Conservation (phyloP, 1,284 basidiomycete species). For the Moesziomyces antarcticus region DNA sequence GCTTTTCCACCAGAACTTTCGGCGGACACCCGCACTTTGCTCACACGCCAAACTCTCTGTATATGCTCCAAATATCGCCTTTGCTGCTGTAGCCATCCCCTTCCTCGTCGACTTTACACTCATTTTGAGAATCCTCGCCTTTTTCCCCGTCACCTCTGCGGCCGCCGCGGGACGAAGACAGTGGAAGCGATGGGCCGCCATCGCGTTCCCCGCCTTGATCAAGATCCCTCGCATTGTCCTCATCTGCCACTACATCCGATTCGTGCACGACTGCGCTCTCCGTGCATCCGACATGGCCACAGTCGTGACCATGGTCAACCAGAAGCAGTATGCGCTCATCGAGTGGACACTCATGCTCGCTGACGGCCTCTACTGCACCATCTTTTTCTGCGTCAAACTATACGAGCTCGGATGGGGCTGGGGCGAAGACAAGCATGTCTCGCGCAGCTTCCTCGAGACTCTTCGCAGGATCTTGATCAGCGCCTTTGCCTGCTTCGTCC, state of each 20-base stretch:
- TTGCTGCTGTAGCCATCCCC: slow-evolving; percentile 17
- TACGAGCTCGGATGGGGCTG: slow-evolving; percentile 40
- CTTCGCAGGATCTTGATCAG: slow-evolving; percentile 23
- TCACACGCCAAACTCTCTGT: no score
- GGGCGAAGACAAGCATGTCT: slow-evolving; percentile 32
- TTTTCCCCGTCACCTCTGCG: slow-evolving; percentile 17
- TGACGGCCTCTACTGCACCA: slow-evolving; percentile 34
- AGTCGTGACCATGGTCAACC: slow-evolving; percentile 18
- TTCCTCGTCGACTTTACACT: slow-evolving; percentile 32
- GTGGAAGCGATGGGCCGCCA: slow-evolving; percentile 17
- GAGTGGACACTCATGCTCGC: slow-evolving; percentile 36
- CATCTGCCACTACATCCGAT: slow-evolving; percentile 26
- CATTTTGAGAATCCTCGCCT: slow-evolving; percentile 25
- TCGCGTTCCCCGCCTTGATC: slow-evolving; percentile 23
- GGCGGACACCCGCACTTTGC: not conserved
- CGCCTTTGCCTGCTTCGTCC: slow-evolving; percentile 25
- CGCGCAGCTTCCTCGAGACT: slow-evolving; percentile 18
- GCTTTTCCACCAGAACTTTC: not conserved
- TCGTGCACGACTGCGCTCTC: slow-evolving; percentile 4
- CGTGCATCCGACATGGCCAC: slow-evolving; percentile 11
- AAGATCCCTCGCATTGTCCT: slow-evolving; percentile 71
- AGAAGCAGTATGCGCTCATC: slow-evolving; percentile 20
- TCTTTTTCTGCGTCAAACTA: slow-evolving; percentile 23
- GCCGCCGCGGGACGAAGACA: slow-evolving; percentile 8
- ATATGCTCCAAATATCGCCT: not conserved